These are phyloP conservation scores for Acanthamoeba culbertsoni DNA, from an alignment of 208 protist species.

Conservation along the genomic window DNA sequence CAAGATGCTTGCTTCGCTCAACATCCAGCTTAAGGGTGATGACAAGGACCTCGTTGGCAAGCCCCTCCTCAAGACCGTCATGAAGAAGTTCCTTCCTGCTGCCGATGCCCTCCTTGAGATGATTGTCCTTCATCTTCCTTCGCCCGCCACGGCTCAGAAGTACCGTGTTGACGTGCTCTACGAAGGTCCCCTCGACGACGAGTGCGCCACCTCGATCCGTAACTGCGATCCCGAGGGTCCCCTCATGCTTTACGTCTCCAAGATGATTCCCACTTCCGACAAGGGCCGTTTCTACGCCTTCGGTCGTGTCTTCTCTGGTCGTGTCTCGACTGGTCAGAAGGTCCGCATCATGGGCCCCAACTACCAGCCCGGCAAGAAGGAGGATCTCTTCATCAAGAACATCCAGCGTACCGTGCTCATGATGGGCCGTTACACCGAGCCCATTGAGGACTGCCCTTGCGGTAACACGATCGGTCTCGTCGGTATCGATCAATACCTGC, in stretches of 20 bases:
- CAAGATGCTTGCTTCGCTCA: conserved; percentile 93
- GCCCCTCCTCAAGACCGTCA: conserved; percentile 95
- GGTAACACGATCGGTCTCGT: conserved; percentile 98
- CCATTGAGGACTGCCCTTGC: conserved; percentile 94
- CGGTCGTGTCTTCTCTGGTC: conserved; percentile 96
- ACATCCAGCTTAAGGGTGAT: conserved; percentile 91
- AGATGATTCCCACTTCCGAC: conserved; percentile 99
- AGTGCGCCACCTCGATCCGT: conserved; percentile 81
- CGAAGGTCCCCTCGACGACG: conserved; percentile 95
- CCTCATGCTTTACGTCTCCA: conserved; percentile 99
- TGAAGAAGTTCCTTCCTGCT: conserved; percentile 97
- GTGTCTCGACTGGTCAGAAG: conserved; percentile 91
- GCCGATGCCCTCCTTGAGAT: conserved; percentile 97
- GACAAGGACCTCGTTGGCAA: conserved; percentile 92
- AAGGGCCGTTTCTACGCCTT: conserved; percentile 97
- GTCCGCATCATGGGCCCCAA: conserved; percentile 98
- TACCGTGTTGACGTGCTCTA: conserved; percentile 96
- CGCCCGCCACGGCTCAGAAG: conserved; percentile 94
- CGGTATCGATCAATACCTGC: conserved; percentile 98
- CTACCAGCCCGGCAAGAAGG: conserved; percentile 95
- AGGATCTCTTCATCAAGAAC: conserved; percentile 90
- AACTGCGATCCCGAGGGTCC: conserved; percentile 87
- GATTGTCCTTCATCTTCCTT: conserved; percentile 98
- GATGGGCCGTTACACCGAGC: conserved; percentile 97
- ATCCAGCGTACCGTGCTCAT: conserved; percentile 96